Evolutionary conservation across 2,329 filamentous ascomycete species (phyloP), one percentile per base, ranked within the genome.

Genomic region (Diaporthe citrichinensis): DNA sequence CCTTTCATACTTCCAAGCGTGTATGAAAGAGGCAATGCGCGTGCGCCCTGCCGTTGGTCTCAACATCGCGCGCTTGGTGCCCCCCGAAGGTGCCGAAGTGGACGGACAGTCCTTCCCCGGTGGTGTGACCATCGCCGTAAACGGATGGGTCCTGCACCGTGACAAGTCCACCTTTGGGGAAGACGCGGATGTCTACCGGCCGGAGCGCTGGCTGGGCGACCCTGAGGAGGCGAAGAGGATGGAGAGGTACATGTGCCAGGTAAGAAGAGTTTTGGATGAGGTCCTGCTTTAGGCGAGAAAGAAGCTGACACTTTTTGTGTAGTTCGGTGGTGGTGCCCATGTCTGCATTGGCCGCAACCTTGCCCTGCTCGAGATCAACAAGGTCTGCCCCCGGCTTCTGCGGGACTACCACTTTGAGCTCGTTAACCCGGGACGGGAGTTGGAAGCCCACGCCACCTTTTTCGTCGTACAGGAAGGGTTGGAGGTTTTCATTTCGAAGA

Each of bases 381-480:
- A 92, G 84, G 85, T 91, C 49, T 81, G 90, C 49, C 89, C 89
- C 6, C 86, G 88, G 49, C 82, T 92, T 36, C 81, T 90, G 77
- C 81, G 88, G n/a, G 87, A 90, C 76, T 91, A 88, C 78, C 83
- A 88, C 59, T 87, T 91, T 77, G 83, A 88, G 80, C 83, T 91
- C 36, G 85, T 87, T n/a, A 84, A 88, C 74, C 88, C 88, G 0
- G 84, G 85, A 14, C 84, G 86, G 57, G 84, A 87, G 71, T 83
- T 91, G 78, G 86, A 85, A 76, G 88, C 88, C n/a, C 86, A 88
- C 72, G 87, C 89, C 28, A 90, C 88, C 4, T 91, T 91, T 81
- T 91, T 92, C 78, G 90, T 91, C 14, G 89, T 91, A 14, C 90
- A 91, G 80, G 84, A 87, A 68, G 90, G 90, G 0, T 79, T 91